Evolutionary conservation across 768 basidiomycete genomes (phyloP), one percentile per base, ranked within the genome.

Genomic region (Amanita subjunquillea): DNA sequence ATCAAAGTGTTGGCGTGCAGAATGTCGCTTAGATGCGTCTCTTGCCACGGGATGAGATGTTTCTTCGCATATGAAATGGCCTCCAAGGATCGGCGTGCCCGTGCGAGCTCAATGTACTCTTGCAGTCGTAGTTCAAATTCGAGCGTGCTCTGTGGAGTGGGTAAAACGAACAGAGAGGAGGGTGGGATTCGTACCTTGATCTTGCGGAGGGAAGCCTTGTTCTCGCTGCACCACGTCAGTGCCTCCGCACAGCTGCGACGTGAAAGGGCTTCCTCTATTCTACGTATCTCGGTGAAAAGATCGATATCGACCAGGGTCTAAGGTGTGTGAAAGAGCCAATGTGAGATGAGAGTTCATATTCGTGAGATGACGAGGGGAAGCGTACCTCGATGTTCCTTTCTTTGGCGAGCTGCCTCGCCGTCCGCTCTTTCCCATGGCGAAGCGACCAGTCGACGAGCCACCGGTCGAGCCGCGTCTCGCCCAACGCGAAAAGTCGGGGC

Each of bases 71-170:
- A 96, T 1, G 79, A 73, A 56, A 98, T 91, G 7, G 96, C 96
- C 50, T 88, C 87, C 42, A 72, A 61, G 8, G 70, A 72, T 63
- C 83, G 82, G 34, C 80, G 65, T 3, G 73, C 69, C 34, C 96
- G 75, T 32, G 84, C 80, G 4, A 99, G 76, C 67, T 99, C 96
- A 62, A 98, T 93, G 65, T 87, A 97, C 67, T 97, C 92, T 68
- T 99, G 96, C 39, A 96, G 76, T 42, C 96, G 83, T 44, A 99
- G 80, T 58, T 93, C 88, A 66, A 98, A 98, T 71, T 99, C 96
- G 41, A 99, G 81, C 7, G 91, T 86, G 69, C 87, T 92, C 93
- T 97, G 67, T 43, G 38, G n/a, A 34, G 13, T 38, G 49, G 25
- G 29, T 29, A 36, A 44, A 37, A 50, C 50, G 34, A 42, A 40